Base-by-base conservation (phyloP, 768 basidiomycete genomes). In the Tephrocybe rancida region DNA sequence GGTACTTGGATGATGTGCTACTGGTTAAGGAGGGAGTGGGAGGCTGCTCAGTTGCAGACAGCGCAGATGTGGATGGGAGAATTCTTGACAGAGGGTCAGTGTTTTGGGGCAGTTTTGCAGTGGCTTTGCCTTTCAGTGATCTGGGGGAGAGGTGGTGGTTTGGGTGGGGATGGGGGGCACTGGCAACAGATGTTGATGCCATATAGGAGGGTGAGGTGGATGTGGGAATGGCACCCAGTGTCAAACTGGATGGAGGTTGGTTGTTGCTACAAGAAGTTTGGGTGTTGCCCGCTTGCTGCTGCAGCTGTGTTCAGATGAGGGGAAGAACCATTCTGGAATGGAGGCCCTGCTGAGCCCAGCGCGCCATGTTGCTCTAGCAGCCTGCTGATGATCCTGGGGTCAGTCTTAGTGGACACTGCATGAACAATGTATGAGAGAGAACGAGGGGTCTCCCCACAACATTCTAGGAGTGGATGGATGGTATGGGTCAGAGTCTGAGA, bases 61-160 rank as follows among this genome's bases (percentile, higher is more conserved):
- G 52, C 24, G 47, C 38, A 1, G 63, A 55, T 44, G 61, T 63
- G 5, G 71, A 63, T 63, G 61, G 75, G 70, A 29, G 48, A 32
- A n/a, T 59, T 56, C 38, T 55, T 60, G 34, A 67, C 67, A 16
- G 73, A 74, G 11, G 63, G 43, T 35, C 65, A 66, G 4, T 76
- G 72, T 25, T 73, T 69, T 27, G 68, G 60, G 9, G 70, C 54
- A 7, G 69, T 51, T 62, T 79, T 85, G 75, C 38, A 16, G 69
- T 48, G 1, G 73, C 63, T 65, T 83, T 89, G 48, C 66, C 66
- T 63, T 85, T 88, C 0, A 89, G 90, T 3, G 90, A 90, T 67
- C 85, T 90, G 1, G 87, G 82, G 4, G 78, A 87, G 7, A 87
- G 88, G 29, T 79, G 75, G 22, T 76, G 74, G 21, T 76, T 72